Evolutionary conservation across 331 rosid species (phyloP), one percentile per base, ranked within the genome.

Genomic region (Ulmus americana): DNA sequence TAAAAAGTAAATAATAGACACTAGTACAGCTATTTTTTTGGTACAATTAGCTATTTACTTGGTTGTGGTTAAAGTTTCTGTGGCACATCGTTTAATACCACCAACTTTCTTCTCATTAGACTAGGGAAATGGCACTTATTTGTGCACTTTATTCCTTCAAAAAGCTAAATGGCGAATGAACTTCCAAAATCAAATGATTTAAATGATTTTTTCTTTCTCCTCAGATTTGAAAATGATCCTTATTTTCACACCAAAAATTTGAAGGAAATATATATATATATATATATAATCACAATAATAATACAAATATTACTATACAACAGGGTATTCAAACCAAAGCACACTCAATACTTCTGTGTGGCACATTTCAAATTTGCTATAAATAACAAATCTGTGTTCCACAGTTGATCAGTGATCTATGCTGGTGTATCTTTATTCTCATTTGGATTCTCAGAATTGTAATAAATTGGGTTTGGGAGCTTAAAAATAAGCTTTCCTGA

Each of bases 381-480:
- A 56, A 68, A 15, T 11, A 54, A 13, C 7, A 62, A 22, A 6
- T 8, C 6, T 43, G 5, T 0, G 59, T 42, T n/a, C 54, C 20
- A 58, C 14, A 35, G 45, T 18, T 39, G 39, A 5, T 39, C 10
- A 28, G 57, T 44, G 10, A 35, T 41, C 65, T 73, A 59, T 13
- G 28, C 44, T 12, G 82, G 45, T 51, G 28, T 12, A 68, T 11
- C 42, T 71, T n/a, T 61, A 59, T 41, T 69, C 58, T 18, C 68
- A 48, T 12, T 52, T 61, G 47, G 81, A 59, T 54, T 63, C 64
- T 74, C 75, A 63, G 72, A 72, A 64, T 46, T 78, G 80, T 74
- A 68, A 70, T 70, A 77, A 16, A 76, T 6, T 39, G 83, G 77
- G 44, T 72, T 74, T 12, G 97, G 97, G 73, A 84, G 83, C 84